Evolutionary conservation across 1,284 basidiomycete species (phyloP), one percentile per base, ranked within the genome.

Genomic region (Trichosporon sp.): DNA sequence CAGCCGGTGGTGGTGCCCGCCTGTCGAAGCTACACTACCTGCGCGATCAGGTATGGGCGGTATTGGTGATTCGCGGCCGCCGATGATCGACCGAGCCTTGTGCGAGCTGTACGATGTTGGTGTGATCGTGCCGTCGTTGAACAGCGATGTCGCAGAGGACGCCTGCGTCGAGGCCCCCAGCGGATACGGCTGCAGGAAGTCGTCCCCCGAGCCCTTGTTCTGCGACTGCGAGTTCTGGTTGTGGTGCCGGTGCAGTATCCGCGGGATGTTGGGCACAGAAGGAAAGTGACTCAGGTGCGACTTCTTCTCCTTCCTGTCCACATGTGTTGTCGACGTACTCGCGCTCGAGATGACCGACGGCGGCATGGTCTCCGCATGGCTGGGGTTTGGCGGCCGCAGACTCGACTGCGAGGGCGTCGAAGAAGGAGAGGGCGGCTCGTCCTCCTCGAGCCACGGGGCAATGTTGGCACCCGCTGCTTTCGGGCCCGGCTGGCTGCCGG

Each of bases 361-460:
- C 21, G 60, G 32, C 65, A 35, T 65, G 29, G 62, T 65, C 21
- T 32, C 42, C n/a, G 62, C 66, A 53, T 65, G 60, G 32, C 13
- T 38, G 62, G 32, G 23, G 56, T 44, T 18, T 15, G 58, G 34
- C 62, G 62, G 34, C 34, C 35, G 4, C 5, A 27, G 34, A 42
- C 62, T 63, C 4, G 62, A 42, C 35, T 35, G 25, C 53, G 71
- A 58, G 34, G 53, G 53, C 53, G 53, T 58, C 27, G 53, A 58
- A 18, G 53, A 58, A 9, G 56, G 56, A 31, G 56, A 60, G 56
- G 68, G 47, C n/a, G 72, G 69, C 42, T 58, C 62, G 70, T 80
- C 80, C 31, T 82, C 81, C 66, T 73, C 72, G 27, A 81, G 68
- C 81, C 81, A 82, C 8, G 81, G 81, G 8, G 81, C 81, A 64